Percentiles rank a stretch among this genome's conserved stretches.
Conservation (phyloP, 2,329 filamentous ascomycete species). For the Pseudogymnoascus sp. region DNA sequence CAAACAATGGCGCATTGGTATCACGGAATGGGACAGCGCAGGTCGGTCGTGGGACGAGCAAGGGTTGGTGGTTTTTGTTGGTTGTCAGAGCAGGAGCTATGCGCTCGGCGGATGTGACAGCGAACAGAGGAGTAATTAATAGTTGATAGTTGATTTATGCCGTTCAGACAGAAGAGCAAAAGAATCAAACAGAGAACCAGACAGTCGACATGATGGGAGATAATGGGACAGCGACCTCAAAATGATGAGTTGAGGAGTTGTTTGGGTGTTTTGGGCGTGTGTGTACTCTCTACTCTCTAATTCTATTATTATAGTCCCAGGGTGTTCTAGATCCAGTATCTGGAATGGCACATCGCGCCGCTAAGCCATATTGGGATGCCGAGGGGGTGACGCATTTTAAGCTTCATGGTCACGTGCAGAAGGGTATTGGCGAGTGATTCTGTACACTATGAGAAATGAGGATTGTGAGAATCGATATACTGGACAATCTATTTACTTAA, state of each 20-base stretch:
- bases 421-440: background rate
- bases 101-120: background rate
- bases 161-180: background rate
- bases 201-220: background rate
- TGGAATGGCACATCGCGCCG: background rate
- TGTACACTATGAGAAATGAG: background rate
- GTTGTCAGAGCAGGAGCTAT: background rate
- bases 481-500: background rate
- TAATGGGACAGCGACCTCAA: background rate
- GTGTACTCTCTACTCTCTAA: background rate
- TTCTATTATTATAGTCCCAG: conserved; percentile 1
- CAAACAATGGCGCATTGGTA: conserved; percentile 10
- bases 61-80: background rate
- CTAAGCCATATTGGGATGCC: background rate
- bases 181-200: background rate
- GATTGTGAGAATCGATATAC: background rate
- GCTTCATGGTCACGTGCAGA: background rate
- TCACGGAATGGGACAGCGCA: background rate
- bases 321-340: conserved; percentile 9
- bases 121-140: background rate
- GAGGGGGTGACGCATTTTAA: background rate
- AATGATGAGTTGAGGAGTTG: background rate
- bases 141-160: background rate
- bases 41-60: background rate
- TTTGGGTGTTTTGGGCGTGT: background rate